These are phyloP conservation scores for Salix suchowensis DNA, from an alignment of 345 rosid species.

Conservation along the genomic window DNA sequence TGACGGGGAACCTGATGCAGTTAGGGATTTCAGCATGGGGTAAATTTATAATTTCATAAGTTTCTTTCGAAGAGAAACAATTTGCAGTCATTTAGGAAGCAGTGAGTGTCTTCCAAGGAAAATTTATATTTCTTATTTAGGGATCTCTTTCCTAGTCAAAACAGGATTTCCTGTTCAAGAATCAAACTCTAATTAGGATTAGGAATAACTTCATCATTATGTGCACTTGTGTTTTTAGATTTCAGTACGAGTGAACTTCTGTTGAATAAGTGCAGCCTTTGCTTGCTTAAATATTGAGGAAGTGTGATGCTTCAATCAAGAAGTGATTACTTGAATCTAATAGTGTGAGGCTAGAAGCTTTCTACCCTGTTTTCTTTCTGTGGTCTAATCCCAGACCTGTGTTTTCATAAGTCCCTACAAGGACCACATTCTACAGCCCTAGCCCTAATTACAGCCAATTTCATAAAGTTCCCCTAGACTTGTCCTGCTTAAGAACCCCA, in stretches of 20 bases:
- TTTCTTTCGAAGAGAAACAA: background rate
- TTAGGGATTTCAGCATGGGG: background rate
- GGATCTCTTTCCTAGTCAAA: background rate
- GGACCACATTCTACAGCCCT: background rate
- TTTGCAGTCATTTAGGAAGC: background rate
- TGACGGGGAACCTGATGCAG: conserved; percentile 16
- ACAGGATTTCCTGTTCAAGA: background rate
- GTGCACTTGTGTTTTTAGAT: background rate
- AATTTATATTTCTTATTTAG: background rate
- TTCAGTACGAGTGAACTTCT: background rate
- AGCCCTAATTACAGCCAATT: background rate
- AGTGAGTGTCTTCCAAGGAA: background rate
- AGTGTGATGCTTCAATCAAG: background rate
- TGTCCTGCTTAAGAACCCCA: background rate
- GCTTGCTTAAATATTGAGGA: too few relatives aligned
- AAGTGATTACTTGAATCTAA: conserved; percentile 3
- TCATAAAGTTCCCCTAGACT: background rate
- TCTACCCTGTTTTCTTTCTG: background rate
- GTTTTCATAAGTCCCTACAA: background rate
- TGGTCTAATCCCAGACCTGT: background rate
- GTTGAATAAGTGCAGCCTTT: background rate
- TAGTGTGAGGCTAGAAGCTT: background rate
- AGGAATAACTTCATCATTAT: background rate
- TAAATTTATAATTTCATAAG: too few relatives aligned
- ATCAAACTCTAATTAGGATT: background rate